A percentile compares a stretch with the other conserved stretches of the same genome.
These are phyloP conservation scores for Cytospora paraplurivora DNA, from an alignment of 2,329 filamentous ascomycete species.

Conservation along the genomic window DNA sequence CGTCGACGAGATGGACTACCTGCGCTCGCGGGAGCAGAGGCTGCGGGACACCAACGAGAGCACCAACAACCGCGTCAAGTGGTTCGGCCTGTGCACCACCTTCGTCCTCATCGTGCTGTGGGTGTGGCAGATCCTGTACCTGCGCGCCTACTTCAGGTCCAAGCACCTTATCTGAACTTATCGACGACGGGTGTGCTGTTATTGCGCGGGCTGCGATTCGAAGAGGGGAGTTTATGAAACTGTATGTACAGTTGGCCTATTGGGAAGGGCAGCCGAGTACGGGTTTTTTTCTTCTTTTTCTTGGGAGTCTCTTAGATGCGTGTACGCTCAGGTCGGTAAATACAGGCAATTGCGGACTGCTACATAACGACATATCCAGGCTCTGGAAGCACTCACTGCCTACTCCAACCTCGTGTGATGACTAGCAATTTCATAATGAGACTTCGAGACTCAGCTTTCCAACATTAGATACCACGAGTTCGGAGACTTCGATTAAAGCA, in stretches of 20 bases:
- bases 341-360: slow-evolving; percentile 15
- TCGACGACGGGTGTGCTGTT: not conserved
- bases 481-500: too few species aligned
- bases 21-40: slow-evolving; percentile 87
- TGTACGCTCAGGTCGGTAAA: slow-evolving; percentile 24
- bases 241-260: slow-evolving; percentile 12
- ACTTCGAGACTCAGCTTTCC: too few species aligned
- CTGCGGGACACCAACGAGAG: slow-evolving; percentile 98
- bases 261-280: slow-evolving; percentile 21
- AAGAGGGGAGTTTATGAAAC: slow-evolving; percentile 23
- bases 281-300: slow-evolving; percentile 17
- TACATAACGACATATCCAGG: slow-evolving; percentile 7
- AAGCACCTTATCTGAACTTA: slow-evolving; percentile 67
- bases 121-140: slow-evolving; percentile 96
- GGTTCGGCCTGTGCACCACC: slow-evolving; percentile 95
- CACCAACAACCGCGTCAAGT: slow-evolving; percentile 98
- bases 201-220: slow-evolving; percentile 30
- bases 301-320: slow-evolving; percentile 17
- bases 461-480: too few species aligned
- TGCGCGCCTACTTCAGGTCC: slow-evolving; percentile 91
- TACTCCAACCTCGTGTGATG: not conserved
- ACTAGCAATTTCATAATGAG: not conserved
- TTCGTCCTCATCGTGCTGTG: slow-evolving; percentile 86
- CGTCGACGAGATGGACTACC: slow-evolving; percentile 94
- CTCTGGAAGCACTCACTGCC: slow-evolving; percentile 4